Evolutionary conservation across 805 yeast genomes (phyloP).

Genomic region (Candida nemodendra): DNA sequence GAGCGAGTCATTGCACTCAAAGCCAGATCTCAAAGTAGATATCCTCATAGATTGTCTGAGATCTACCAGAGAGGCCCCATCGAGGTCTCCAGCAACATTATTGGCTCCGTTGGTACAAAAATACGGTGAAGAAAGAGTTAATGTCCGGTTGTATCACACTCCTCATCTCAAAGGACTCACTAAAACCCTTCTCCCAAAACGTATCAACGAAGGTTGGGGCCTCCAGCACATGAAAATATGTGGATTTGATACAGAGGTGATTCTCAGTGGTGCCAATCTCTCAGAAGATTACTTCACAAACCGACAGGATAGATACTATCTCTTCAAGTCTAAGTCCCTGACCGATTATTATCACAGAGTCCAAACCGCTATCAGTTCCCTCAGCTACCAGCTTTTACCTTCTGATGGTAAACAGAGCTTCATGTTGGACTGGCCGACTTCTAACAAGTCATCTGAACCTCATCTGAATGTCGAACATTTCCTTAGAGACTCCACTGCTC

Average conservation of each 20-base stretch:
- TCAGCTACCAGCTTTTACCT: conserved; percentile 66
- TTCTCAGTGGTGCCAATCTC: conserved; percentile 88
- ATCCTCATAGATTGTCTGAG: conserved; percentile 84
- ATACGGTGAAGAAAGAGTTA: conserved; percentile 66
- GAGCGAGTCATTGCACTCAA: conserved; percentile 54
- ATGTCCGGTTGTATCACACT: conserved; percentile 82
- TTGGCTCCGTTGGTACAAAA: conserved; percentile 63
- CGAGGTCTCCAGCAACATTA: conserved; percentile 71
- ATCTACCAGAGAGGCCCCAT: conserved; percentile 91
- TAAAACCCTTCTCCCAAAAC: conserved; percentile 65
- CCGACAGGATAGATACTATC: conserved; percentile 89
- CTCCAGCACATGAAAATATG: conserved; percentile 96
- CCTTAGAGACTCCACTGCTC: conserved; percentile 51
- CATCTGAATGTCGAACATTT: conserved; percentile 50
- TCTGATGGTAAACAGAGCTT: conserved; percentile 44
- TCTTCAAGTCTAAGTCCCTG: conserved; percentile 56
- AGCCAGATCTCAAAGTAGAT: conserved; percentile 62
- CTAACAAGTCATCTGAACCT: conserved; percentile 70
- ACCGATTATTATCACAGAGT: conserved; percentile 74
- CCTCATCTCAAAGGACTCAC: conserved; percentile 76
- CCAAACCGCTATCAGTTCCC: conserved; percentile 61
- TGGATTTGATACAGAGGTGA: conserved; percentile 88
- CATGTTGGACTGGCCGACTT: conserved; percentile 68
- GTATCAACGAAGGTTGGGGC: conserved; percentile 90
- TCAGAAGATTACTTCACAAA: conserved; percentile 90